Conservation (phyloP, 192 early-diverging fungal genomes). For the Coemansia aciculifera region DNA sequence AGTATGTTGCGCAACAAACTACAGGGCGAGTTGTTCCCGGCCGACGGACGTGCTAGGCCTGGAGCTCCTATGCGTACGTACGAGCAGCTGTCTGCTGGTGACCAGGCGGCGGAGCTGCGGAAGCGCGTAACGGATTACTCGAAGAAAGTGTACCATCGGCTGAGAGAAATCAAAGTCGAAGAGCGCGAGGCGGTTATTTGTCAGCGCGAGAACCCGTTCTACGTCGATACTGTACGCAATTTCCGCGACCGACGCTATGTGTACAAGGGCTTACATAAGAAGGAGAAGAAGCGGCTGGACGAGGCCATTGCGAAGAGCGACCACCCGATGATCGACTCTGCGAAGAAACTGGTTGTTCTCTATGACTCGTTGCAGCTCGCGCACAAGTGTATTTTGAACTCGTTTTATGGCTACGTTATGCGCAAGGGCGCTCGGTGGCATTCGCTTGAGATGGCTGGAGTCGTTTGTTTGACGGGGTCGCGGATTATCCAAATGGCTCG, state of each 20-base stretch:
- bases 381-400: conserved; percentile 94
- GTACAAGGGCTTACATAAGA: conserved; percentile 93
- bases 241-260: conserved; percentile 98
- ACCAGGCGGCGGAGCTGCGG: conserved; percentile 72
- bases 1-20: conserved; percentile 90
- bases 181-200: conserved; percentile 89
- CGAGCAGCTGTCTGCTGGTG: conserved; percentile 63
- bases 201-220: conserved; percentile 97
- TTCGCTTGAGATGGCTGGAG: conserved; percentile 98
- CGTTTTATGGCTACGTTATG: conserved; percentile 99
- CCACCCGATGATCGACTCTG: conserved; percentile 69
- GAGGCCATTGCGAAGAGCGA: conserved; percentile 67
- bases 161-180: conserved; percentile 78
- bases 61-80: conserved; percentile 61
- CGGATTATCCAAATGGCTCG: conserved; percentile 97
- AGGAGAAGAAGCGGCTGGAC: conserved; percentile 84
- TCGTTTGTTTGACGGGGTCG: conserved; percentile 95
- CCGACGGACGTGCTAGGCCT: conserved; percentile 47
- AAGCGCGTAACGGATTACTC: conserved; percentile 86
- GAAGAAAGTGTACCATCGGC: conserved; percentile 82
- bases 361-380: conserved; percentile 98
- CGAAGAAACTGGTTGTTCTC: conserved; percentile 89
- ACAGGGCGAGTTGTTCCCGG: conserved; percentile 77
- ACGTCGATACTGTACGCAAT: conserved; percentile 92
- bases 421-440: conserved; percentile 97